Percentiles rank a stretch among this genome's conserved stretches.
Conservation (phyloP, 352 stramenopile species). For the Phytopythium oedochilum region DNA sequence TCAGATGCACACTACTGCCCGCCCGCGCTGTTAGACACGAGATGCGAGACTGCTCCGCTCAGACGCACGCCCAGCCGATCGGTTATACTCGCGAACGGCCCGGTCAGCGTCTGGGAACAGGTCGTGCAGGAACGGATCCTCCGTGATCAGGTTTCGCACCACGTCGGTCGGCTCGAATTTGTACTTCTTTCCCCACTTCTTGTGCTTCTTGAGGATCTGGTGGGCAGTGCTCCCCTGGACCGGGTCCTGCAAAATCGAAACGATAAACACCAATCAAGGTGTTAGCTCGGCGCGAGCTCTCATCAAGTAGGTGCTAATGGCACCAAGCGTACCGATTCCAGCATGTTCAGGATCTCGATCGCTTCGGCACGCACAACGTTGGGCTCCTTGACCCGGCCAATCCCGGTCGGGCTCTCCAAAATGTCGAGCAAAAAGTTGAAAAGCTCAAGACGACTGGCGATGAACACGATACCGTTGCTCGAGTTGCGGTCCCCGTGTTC, state of each 20-base stretch:
- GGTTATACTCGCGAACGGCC: slow-evolving; percentile 42
- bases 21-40: background rate
- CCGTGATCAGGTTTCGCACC: slow-evolving; percentile 32
- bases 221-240: slow-evolving; percentile 66
- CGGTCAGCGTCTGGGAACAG: slow-evolving; percentile 55
- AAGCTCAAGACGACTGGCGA: slow-evolving; percentile 60
- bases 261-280: background rate
- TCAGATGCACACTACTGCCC: too few relatives aligned
- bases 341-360: slow-evolving; percentile 72
- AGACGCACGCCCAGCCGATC: background rate
- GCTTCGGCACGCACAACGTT: slow-evolving; percentile 59
- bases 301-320: too few relatives aligned
- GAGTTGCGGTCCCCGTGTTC: slow-evolving; percentile 60
- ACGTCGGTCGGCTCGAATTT: slow-evolving; percentile 44
- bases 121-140: slow-evolving; percentile 72
- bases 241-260: slow-evolving; percentile 31
- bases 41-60: slow-evolving; percentile 2
- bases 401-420: slow-evolving; percentile 46
- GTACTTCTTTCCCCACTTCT: slow-evolving; percentile 86
- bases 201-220: slow-evolving; percentile 84
- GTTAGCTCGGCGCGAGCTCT: background rate
- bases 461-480: slow-evolving; percentile 63
- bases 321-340: slow-evolving; percentile 54
- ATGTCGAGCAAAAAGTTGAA: slow-evolving; percentile 77
- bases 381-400: slow-evolving; percentile 59